These are phyloP conservation scores for Zoysia japonica DNA, from an alignment of 176 grass and related monocot genomes.

Conservation along the genomic window DNA sequence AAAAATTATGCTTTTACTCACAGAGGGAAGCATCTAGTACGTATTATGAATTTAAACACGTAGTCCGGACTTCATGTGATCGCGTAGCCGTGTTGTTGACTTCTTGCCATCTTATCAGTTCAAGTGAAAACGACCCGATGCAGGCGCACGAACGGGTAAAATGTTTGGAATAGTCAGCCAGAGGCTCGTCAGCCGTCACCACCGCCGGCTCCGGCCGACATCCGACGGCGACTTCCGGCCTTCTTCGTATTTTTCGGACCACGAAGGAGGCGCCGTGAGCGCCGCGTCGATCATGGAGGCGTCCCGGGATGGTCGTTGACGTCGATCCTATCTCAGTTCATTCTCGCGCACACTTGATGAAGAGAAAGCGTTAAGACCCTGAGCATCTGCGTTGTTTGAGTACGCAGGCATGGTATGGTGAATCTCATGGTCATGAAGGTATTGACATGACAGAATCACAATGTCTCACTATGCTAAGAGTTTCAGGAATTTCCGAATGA, in stretches of 20 bases:
- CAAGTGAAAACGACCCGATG: constrained; percentile 23
- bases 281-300: neutral
- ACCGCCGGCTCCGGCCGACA: neutral
- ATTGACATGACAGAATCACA: neutral
- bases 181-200: neutral
- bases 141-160: neutral
- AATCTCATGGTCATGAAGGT: neutral
- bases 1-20: neutral
- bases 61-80: neutral
- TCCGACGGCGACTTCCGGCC: neutral
- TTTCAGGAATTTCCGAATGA: neutral
- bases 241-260: neutral
- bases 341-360: too few relatives aligned
- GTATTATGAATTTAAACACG: neutral
- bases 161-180: neutral
- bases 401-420: neutral
- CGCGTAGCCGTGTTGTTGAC: constrained; percentile 26
- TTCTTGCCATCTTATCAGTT: neutral
- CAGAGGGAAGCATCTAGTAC: neutral
- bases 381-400: neutral
- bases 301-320: neutral
- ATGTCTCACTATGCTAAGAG: neutral
- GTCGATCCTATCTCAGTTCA: neutral
- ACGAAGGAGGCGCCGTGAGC: neutral
- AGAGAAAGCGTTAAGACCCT: neutral